A percentile compares a stretch with the other conserved stretches of the same genome.
phyloP scores from a whole-genome alignment of 441 rosid genomes.

The Manihot esculenta region DNA sequence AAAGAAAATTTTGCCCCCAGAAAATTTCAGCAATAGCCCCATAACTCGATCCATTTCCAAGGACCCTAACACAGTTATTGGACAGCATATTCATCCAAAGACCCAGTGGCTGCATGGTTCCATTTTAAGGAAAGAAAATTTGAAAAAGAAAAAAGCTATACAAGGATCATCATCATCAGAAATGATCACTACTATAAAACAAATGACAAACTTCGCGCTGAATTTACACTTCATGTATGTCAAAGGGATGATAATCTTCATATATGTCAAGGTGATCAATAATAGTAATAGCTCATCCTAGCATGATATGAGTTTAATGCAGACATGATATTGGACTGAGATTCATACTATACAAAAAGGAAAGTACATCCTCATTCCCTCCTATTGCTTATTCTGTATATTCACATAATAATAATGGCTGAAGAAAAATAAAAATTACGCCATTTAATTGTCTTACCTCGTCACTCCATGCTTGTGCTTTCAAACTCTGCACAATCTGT shows the following conservation, averaged over 20 bases:
- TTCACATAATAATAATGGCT: not conserved
- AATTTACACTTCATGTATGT: too few relatives aligned
- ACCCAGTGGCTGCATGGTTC: not conserved
- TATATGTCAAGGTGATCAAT: not conserved
- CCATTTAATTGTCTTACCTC: conserved; percentile 55
- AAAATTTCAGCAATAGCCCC: too few relatives aligned
- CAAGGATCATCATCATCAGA: not conserved
- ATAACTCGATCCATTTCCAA: too few relatives aligned
- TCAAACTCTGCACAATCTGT: conserved; percentile 86
- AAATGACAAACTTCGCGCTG: not conserved
- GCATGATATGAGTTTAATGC: not conserved
- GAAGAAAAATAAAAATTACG: conserved; percentile 6
- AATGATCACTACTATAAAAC: not conserved
- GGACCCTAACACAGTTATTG: too few relatives aligned
- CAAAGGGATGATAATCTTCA: too few relatives aligned
- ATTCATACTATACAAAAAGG: not conserved
- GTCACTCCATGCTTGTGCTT: conserved; percentile 99
- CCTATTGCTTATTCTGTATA: not conserved
- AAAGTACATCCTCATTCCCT: not conserved
- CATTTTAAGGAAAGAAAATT: not conserved
- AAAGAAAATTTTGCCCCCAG: too few relatives aligned
- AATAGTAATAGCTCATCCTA: not conserved
- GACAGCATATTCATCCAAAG: conserved; percentile 1
- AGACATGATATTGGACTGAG: not conserved
- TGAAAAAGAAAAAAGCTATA: not conserved